These are phyloP conservation scores for Candida glaebosa DNA, from an alignment of 805 yeast species.

Conservation along the genomic window DNA sequence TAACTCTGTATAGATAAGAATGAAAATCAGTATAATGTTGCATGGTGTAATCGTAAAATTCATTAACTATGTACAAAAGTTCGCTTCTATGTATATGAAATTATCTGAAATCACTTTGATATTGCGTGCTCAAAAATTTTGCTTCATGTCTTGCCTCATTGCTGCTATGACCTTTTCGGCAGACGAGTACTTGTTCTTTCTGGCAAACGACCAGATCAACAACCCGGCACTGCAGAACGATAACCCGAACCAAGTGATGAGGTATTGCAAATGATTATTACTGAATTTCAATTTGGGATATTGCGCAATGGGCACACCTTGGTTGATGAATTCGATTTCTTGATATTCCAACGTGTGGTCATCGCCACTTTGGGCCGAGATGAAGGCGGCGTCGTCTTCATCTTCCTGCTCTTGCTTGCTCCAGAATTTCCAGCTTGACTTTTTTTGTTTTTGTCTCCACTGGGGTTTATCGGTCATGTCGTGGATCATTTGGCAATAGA, in stretches of 20 bases:
- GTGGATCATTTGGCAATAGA: conserved; percentile 72
- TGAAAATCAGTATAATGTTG: neutral
- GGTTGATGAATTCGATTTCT: conserved; percentile 55
- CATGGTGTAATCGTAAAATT: neutral
- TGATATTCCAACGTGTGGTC: conserved; percentile 38
- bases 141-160: conserved; percentile 35
- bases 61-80: conserved; percentile 5
- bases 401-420: conserved; percentile 24
- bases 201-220: conserved; percentile 39
- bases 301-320: conserved; percentile 91
- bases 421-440: conserved; percentile 14
- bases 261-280: conserved; percentile 88
- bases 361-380: conserved; percentile 16
- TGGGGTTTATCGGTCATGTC: conserved; percentile 66
- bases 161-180: conserved; percentile 41
- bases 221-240: conserved; percentile 69
- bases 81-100: conserved; percentile 2
- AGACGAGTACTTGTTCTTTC: conserved; percentile 25
- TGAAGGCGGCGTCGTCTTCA: conserved; percentile 15
- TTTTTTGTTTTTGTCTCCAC: conserved; percentile 20
- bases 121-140: conserved; percentile 11
- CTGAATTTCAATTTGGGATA: conserved; percentile 75
- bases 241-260: conserved; percentile 94
- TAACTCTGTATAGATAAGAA: neutral
- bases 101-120: conserved; percentile 1